These are phyloP conservation scores for Lactarius sp. DNA, from an alignment of 768 basidiomycete genomes.

Conservation along the genomic window DNA sequence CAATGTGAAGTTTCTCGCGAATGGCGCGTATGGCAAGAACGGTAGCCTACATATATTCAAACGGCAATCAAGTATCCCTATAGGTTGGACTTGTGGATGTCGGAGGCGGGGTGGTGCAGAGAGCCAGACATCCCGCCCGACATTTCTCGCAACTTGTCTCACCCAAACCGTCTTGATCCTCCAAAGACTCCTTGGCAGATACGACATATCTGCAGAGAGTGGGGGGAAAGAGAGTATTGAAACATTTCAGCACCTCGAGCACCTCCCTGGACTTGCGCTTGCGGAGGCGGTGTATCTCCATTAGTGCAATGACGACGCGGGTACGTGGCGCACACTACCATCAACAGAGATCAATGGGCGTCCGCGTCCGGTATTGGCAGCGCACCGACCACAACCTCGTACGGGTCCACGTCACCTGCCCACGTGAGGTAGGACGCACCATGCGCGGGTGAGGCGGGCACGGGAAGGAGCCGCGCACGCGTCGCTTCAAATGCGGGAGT, in stretches of 20 bases:
- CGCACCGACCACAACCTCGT: conserved; percentile 62
- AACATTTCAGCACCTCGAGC: conserved; percentile 67
- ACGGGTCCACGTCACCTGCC: conserved; percentile 35
- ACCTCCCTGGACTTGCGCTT: conserved; percentile 74
- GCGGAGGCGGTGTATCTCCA: conserved; percentile 53
- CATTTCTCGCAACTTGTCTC: not conserved
- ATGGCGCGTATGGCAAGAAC: conserved; percentile 67
- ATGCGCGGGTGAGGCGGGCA: conserved; percentile 41
- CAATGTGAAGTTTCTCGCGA: conserved; percentile 54
- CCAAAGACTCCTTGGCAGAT: not conserved
- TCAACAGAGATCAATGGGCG: conserved; percentile 51
- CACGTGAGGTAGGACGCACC: conserved; percentile 36
- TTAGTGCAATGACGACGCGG: conserved; percentile 46
- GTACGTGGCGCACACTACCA: conserved; percentile 43
- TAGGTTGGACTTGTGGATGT: not conserved
- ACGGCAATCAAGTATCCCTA: not conserved
- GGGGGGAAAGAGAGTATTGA: conserved; percentile 38
- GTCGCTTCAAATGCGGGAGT: conserved; percentile 75
- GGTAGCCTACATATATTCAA: conserved; percentile 50
- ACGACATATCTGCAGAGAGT: not conserved
- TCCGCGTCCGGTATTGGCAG: conserved; percentile 49
- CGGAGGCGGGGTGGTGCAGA: not conserved
- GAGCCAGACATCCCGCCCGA: not conserved
- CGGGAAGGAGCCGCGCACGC: conserved; percentile 54
- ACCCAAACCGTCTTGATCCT: not conserved